Percentiles rank a stretch among this genome's conserved stretches.
phyloP scores from a whole-genome alignment of 306 rosid genomes.

The Prunus mume region DNA sequence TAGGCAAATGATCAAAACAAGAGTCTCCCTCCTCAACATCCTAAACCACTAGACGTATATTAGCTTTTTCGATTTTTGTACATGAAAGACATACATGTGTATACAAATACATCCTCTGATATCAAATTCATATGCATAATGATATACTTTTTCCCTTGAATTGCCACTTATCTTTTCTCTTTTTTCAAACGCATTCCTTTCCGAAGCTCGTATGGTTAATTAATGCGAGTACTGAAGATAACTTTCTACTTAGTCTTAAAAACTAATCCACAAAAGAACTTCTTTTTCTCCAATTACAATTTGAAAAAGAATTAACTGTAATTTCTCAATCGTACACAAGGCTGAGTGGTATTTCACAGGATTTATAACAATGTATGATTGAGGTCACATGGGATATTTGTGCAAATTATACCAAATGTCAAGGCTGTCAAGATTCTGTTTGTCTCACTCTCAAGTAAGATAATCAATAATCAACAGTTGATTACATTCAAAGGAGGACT shows the following conservation, averaged over 20 bases:
- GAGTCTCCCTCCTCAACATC: constrained; percentile 42
- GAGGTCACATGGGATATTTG: neutral
- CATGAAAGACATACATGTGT: neutral
- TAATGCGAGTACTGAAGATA: neutral
- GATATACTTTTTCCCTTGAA: too few relatives aligned
- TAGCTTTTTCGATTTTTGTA: neutral
- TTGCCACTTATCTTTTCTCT: neutral
- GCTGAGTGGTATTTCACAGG: neutral
- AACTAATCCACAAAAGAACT: neutral
- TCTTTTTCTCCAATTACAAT: neutral
- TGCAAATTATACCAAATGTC: neutral
- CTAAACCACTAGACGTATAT: constrained; percentile 15
- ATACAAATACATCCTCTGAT: neutral
- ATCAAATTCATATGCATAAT: neutral
- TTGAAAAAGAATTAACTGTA: neutral
- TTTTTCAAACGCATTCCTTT: neutral
- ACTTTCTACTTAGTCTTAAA: too few relatives aligned
- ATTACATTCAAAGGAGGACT: neutral
- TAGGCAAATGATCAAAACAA: constrained; percentile 34
- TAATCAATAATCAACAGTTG: neutral
- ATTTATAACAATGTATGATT: neutral
- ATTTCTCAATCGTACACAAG: neutral
- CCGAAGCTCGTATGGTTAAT: too few relatives aligned
- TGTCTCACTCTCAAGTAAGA: neutral
- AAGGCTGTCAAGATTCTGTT: constrained; percentile 13